These are phyloP conservation scores for Cytospora piceicola DNA, from an alignment of 2,329 filamentous ascomycete species.

Conservation along the genomic window DNA sequence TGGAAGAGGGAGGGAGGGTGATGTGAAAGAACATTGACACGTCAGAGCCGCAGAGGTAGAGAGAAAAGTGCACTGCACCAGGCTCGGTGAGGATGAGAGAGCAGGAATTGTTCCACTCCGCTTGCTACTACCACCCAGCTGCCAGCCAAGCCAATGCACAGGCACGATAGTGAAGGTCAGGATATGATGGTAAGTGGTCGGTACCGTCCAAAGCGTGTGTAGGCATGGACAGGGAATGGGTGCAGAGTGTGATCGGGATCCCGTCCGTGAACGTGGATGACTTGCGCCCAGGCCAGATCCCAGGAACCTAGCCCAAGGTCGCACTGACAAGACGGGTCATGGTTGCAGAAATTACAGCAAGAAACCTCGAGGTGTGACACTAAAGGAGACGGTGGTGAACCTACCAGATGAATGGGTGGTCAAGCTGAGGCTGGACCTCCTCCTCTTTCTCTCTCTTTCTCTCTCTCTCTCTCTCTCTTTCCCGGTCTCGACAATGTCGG, in stretches of 20 bases:
- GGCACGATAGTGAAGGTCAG: constrained; percentile 19
- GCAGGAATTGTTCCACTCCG: constrained; percentile 13
- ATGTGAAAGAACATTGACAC: constrained; percentile 33
- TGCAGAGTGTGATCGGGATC: constrained; percentile 30
- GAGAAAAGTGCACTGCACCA: constrained; percentile 25
- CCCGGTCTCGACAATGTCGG: background rate
- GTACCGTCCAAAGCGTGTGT: constrained; percentile 7
- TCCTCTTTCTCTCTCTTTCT: background rate
- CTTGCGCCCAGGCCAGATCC: constrained; percentile 22
- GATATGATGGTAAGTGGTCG: constrained; percentile 18
- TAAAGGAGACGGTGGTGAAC: constrained; percentile 9
- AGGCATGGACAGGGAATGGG: constrained; percentile 12
- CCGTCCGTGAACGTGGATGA: constrained; percentile 21
- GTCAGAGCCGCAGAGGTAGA: constrained; percentile 37
- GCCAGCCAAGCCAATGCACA: constrained; percentile 16
- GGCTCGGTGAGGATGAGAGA: constrained; percentile 19
- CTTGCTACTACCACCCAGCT: constrained; percentile 18
- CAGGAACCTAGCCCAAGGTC: constrained; percentile 8
- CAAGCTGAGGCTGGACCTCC: background rate
- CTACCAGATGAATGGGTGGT: constrained; percentile 1
- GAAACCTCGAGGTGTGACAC: background rate
- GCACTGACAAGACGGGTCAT: constrained; percentile 18
- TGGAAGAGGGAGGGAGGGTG: constrained; percentile 8
- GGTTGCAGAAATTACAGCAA: constrained; percentile 16
- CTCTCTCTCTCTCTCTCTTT: background rate